Evolutionary conservation across 768 basidiomycete species (phyloP).

Genomic region (Tulasnella sp.): DNA sequence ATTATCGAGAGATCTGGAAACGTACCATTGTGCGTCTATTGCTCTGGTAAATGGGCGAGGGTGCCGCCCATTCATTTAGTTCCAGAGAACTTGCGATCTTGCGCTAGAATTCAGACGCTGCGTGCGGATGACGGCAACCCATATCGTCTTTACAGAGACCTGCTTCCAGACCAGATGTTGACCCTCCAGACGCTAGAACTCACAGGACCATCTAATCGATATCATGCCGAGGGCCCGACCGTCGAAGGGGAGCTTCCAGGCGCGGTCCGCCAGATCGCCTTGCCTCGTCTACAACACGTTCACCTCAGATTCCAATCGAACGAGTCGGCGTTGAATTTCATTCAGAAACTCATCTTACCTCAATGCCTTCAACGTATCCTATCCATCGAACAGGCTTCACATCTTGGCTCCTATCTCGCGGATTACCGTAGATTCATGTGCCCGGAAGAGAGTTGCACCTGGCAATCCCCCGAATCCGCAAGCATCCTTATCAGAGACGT

Average conservation of each 20-base stretch:
- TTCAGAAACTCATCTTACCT: not conserved
- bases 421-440: not conserved
- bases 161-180: not conserved
- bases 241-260: not conserved
- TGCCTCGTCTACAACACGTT: not conserved
- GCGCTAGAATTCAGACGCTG: not conserved
- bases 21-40: not conserved
- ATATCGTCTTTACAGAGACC: not conserved
- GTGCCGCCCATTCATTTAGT: no score
- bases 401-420: not conserved
- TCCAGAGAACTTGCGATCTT: no score
- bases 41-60: rapidly evolving
- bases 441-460: not conserved
- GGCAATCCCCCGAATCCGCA: not conserved
- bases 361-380: not conserved
- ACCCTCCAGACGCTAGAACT: not conserved
- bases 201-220: no score
- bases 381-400: not conserved
- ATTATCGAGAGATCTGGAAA: not conserved
- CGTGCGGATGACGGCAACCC: not conserved
- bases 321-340: not conserved
- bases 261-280: not conserved
- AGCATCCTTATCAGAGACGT: not conserved
- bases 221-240: no score
- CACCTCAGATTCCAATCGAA: not conserved